These are phyloP conservation scores for Claviceps arundinis DNA, from an alignment of 2,329 filamentous ascomycete genomes.

Conservation along the genomic window DNA sequence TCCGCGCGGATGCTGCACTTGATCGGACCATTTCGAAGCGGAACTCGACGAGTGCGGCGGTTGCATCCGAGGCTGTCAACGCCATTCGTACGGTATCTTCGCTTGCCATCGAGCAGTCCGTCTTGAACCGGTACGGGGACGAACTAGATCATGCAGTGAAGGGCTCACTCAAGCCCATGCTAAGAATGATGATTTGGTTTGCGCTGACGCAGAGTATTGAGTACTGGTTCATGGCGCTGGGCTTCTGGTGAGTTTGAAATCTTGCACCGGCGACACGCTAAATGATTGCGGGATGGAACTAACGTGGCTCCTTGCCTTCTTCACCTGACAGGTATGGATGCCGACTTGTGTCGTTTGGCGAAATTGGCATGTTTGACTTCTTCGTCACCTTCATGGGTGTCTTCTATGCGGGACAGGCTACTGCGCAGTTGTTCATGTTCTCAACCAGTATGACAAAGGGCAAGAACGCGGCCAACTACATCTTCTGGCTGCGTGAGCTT, in stretches of 20 bases:
- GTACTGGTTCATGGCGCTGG: slow-evolving; percentile 23
- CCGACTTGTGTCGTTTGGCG: slow-evolving; percentile 23
- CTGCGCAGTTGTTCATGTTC: slow-evolving; percentile 29
- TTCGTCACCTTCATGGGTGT: slow-evolving; percentile 38
- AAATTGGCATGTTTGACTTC: slow-evolving; percentile 38
- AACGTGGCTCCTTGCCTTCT: neutral
- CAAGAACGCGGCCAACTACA: slow-evolving; percentile 34
- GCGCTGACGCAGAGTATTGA: slow-evolving; percentile 24
- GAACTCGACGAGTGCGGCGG: slow-evolving; percentile 23
- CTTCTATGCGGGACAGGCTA: slow-evolving; percentile 30
- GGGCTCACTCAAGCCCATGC: slow-evolving; percentile 18
- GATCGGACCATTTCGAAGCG: slow-evolving; percentile 23
- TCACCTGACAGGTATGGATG: slow-evolving; percentile 20
- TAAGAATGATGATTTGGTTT: slow-evolving; percentile 22
- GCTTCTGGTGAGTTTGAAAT: slow-evolving; percentile 19
- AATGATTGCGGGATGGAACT: neutral
- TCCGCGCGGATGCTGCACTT: slow-evolving; percentile 26
- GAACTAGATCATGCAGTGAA: slow-evolving; percentile 16
- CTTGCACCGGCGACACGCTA: neutral
- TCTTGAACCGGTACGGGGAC: slow-evolving; percentile 17
- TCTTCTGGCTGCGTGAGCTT: slow-evolving; percentile 32
- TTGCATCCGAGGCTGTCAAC: slow-evolving; percentile 30
- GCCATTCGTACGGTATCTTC: slow-evolving; percentile 28
- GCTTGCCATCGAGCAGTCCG: slow-evolving; percentile 26
- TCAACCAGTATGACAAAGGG: slow-evolving; percentile 42